Evolutionary conservation across 495 filamentous ascomycete genomes (phyloP).

Genomic region (Gamarada debralockiae): DNA sequence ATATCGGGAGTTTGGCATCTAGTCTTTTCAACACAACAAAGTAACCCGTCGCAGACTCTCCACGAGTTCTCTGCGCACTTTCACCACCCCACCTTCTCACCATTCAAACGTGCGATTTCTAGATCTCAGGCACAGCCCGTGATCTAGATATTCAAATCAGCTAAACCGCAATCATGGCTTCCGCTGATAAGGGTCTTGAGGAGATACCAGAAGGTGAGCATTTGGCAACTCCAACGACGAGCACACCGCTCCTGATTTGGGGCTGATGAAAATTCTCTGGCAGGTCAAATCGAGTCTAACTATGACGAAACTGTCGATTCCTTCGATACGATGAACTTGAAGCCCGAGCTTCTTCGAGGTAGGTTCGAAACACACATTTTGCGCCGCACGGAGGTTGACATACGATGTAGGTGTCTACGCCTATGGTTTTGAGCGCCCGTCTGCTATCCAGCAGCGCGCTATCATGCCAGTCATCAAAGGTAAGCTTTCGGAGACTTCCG

Average conservation of each 20-base stretch:
- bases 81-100: slow-evolving; percentile 38
- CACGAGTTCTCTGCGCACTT: slow-evolving; percentile 24
- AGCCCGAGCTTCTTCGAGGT: slow-evolving; percentile 95
- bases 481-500: slow-evolving; percentile 44
- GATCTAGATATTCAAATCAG: slow-evolving; percentile 55
- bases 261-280: slow-evolving; percentile 20
- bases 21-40: slow-evolving; percentile 26
- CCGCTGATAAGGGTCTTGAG: slow-evolving; percentile 90
- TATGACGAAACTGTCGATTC: slow-evolving; percentile 99
- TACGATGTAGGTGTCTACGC: slow-evolving; percentile 80
- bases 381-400: slow-evolving; percentile 11
- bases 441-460: slow-evolving; percentile 98
- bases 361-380: slow-evolving; percentile 35
- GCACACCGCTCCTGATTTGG: slow-evolving; percentile 21
- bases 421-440: slow-evolving; percentile 98
- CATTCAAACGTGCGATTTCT: slow-evolving; percentile 37
- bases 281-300: slow-evolving; percentile 99
- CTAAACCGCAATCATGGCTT: slow-evolving; percentile 87
- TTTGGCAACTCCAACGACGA: not conserved
- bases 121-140: slow-evolving; percentile 63
- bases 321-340: slow-evolving; percentile 96
- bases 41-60: slow-evolving; percentile 18
- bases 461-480: slow-evolving; percentile 99
- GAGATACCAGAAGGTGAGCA: slow-evolving; percentile 84
- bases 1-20: slow-evolving; percentile 39